A percentile compares a stretch with the other conserved stretches of the same genome.
phyloP scores from a whole-genome alignment of 2,329 filamentous ascomycete genomes.

The Rutstroemia sp. region DNA sequence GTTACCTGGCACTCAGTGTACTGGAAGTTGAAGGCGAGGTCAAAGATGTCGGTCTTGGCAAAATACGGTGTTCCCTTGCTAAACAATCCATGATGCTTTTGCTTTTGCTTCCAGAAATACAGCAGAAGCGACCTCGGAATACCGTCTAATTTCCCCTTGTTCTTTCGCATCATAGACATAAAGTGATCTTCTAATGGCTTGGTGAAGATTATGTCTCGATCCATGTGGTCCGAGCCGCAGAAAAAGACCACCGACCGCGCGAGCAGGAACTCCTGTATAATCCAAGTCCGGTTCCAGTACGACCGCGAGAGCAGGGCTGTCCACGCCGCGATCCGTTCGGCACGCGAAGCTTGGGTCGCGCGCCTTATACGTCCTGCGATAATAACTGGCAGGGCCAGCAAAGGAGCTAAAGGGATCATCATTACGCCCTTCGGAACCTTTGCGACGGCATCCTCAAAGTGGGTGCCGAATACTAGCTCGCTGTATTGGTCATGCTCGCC shows the following conservation, averaged over 20 bases:
- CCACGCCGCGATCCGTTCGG: neutral
- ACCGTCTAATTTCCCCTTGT: neutral
- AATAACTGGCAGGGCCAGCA: neutral
- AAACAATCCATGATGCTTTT: slow-evolving; percentile 1
- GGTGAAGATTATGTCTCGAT: neutral
- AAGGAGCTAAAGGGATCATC: neutral
- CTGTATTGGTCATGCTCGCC: slow-evolving; percentile 4
- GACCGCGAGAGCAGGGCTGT: slow-evolving; percentile 3
- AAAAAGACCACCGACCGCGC: neutral
- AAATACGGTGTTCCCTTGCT: neutral
- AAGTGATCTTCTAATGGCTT: slow-evolving; percentile 2
- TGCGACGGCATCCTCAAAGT: neutral
- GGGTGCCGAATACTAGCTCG: slow-evolving; percentile 2
- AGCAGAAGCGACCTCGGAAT: neutral
- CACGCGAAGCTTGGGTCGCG: neutral
- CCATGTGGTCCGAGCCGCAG: slow-evolving; percentile 1
- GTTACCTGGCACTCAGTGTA: slow-evolving; percentile 1
- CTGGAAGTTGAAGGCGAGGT: slow-evolving; percentile 2
- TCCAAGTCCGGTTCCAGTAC: slow-evolving; percentile 9
- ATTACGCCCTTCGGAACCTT: neutral
- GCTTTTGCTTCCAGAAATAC: neutral
- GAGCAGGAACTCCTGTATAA: slow-evolving; percentile 7
- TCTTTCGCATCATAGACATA: neutral
- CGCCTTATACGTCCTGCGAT: neutral
- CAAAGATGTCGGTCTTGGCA: neutral